A percentile compares a stretch with the other conserved stretches of the same genome.
phyloP scores from a whole-genome alignment of 2,329 filamentous ascomycete species.

The Metarhizium guizhouense region DNA sequence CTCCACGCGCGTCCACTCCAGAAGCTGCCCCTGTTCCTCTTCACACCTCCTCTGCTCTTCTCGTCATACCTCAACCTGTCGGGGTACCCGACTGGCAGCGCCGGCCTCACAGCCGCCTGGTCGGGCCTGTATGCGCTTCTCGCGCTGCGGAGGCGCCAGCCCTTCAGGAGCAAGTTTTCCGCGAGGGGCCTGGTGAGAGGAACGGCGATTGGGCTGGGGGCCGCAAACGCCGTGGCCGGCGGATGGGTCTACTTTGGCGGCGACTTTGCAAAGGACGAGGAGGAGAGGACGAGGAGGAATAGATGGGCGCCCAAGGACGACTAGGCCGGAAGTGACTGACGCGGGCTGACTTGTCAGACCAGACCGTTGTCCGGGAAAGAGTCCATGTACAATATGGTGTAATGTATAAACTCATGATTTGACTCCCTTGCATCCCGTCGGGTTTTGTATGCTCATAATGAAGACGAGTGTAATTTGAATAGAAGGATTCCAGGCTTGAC shows the following conservation, averaged over 20 bases:
- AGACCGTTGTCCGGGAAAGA: too few relatives aligned
- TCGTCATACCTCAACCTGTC: constrained; percentile 51
- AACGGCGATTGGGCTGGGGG: constrained; percentile 39
- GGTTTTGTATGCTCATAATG: too few relatives aligned
- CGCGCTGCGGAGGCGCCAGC: constrained; percentile 38
- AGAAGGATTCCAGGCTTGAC: too few relatives aligned
- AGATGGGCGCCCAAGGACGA: constrained; percentile 33
- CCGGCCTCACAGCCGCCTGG: constrained; percentile 46
- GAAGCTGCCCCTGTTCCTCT: constrained; percentile 40
- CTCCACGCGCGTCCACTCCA: constrained; percentile 47
- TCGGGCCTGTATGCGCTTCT: constrained; percentile 49
- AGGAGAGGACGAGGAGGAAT: constrained; percentile 38
- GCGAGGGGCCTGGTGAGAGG: constrained; percentile 42
- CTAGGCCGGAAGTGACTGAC: too few relatives aligned
- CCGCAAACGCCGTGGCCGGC: constrained; percentile 38
- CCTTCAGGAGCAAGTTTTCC: constrained; percentile 32
- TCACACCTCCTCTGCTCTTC: constrained; percentile 32
- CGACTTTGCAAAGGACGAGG: constrained; percentile 39
- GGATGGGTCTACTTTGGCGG: constrained; percentile 44
- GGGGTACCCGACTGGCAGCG: constrained; percentile 47
- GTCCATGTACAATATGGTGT: too few relatives aligned
- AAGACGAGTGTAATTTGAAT: too few relatives aligned
- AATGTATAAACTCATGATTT: too few relatives aligned
- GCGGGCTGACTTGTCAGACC: too few relatives aligned
- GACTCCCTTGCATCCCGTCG: too few relatives aligned